phyloP scores from a whole-genome alignment of 805 yeast species.

The Kuraishia molischiana region DNA sequence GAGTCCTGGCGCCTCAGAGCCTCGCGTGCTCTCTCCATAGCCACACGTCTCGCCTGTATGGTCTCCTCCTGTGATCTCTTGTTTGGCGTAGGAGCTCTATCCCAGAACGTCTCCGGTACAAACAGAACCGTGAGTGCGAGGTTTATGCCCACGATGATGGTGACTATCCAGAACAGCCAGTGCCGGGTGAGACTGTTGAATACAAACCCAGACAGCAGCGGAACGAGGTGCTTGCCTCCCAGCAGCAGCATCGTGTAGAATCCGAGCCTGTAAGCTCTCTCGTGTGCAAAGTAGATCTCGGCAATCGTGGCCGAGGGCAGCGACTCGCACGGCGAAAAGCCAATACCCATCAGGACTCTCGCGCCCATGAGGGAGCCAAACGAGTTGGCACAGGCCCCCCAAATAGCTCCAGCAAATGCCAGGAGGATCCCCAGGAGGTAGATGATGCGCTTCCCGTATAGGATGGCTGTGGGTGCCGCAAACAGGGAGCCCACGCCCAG shows the following conservation, averaged over 20 bases:
- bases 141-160: conserved; percentile 39
- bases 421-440: conserved; percentile 38
- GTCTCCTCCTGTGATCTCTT: conserved; percentile 39
- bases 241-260: conserved; percentile 37
- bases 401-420: conserved; percentile 40
- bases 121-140: conserved; percentile 36
- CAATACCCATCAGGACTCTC: conserved; percentile 48
- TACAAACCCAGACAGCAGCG: conserved; percentile 44
- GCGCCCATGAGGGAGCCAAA: conserved; percentile 48
- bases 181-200: conserved; percentile 39
- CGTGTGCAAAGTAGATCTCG: conserved; percentile 40
- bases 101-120: conserved; percentile 62
- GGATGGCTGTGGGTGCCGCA: conserved; percentile 46
- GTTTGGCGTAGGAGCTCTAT: conserved; percentile 39
- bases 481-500: conserved; percentile 50
- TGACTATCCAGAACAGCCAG: conserved; percentile 53
- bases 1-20: conserved; percentile 6
- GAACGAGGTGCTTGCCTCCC: conserved; percentile 50
- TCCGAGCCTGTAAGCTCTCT: conserved; percentile 25
- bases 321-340: conserved; percentile 52
- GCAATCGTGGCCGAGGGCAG: conserved; percentile 52
- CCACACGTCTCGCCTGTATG: conserved; percentile 29
- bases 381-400: conserved; percentile 40
- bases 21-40: conserved; percentile 10
- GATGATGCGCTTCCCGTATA: conserved; percentile 48